phyloP scores from a whole-genome alignment of 78 protist species.

The Dictyostelium brefeldianum region DNA sequence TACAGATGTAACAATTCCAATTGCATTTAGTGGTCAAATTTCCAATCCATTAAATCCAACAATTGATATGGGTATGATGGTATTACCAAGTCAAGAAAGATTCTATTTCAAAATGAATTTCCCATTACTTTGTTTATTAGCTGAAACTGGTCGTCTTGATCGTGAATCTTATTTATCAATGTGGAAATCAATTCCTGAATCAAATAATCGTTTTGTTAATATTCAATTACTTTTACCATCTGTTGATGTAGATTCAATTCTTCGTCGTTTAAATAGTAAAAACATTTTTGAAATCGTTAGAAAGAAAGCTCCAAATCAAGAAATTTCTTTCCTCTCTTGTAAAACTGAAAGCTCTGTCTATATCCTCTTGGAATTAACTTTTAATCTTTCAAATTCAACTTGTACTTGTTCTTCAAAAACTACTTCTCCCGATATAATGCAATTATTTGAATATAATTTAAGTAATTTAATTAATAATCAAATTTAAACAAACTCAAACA shows the following conservation, averaged over 20 bases:
- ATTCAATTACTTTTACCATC: conserved; percentile 42
- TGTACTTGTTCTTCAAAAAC: conserved; percentile 43
- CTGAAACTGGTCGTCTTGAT: conserved; percentile 61
- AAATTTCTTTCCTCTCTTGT: conserved; percentile 73
- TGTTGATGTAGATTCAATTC: conserved; percentile 35
- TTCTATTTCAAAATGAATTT: conserved; percentile 74
- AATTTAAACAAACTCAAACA: not conserved
- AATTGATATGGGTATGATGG: conserved; percentile 71
- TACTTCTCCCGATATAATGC: conserved; percentile 43
- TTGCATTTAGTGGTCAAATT: conserved; percentile 3
- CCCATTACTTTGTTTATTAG: conserved; percentile 45
- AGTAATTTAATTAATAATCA: conserved; percentile 52
- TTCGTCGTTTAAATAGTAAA: conserved; percentile 13
- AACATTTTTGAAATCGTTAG: conserved; percentile 74
- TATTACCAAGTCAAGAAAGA: conserved; percentile 57
- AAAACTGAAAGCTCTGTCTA: conserved; percentile 71
- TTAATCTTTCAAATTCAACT: not conserved
- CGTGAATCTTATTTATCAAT: conserved; percentile 66
- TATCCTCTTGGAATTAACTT: conserved; percentile 34
- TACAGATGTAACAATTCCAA: conserved; percentile 52
- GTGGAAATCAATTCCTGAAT: conserved; percentile 72
- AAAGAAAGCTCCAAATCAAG: conserved; percentile 60
- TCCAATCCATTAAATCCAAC: conserved; percentile 30
- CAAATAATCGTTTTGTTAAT: conserved; percentile 45
- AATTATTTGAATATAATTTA: conserved; percentile 63